Evolutionary conservation across 148 eudicot species (phyloP).

Genomic region (Oxyria digyna): DNA sequence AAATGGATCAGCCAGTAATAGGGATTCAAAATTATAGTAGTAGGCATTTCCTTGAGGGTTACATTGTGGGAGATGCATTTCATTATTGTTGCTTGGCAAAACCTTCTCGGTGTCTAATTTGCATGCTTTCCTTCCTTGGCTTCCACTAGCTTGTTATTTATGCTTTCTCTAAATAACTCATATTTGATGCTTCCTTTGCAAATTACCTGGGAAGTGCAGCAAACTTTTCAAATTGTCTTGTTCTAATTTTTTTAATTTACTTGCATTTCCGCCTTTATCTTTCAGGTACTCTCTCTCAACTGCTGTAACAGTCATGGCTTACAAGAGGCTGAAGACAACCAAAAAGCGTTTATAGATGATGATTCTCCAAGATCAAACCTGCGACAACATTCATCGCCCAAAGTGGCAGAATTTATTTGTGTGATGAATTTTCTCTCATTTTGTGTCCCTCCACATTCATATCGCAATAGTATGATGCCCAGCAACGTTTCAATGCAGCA

Average conservation of each 20-base stretch:
- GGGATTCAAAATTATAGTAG: no score
- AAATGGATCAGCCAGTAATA: no score
- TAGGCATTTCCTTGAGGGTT: no score
- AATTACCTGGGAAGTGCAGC: background rate
- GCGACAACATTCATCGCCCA: background rate
- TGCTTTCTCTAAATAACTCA: background rate
- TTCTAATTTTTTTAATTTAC: background rate
- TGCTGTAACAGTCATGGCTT: constrained; percentile 81
- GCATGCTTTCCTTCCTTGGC: background rate
- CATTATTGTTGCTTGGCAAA: no score
- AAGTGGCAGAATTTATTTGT: background rate
- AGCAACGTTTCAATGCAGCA: background rate
- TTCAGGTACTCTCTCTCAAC: constrained; percentile 83
- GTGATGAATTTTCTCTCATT: background rate
- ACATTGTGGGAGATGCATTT: no score
- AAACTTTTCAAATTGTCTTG: background rate
- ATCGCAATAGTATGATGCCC: background rate
- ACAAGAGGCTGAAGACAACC: constrained; percentile 48
- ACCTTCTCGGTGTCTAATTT: no score
- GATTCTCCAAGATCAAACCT: background rate
- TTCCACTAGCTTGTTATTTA: background rate
- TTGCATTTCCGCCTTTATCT: background rate
- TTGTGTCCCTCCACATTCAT: background rate
- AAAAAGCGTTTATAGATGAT: constrained; percentile 13
- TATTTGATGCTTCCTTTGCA: background rate